These are phyloP conservation scores for Harrya chromipes DNA, from an alignment of 768 basidiomycete genomes.

Conservation along the genomic window DNA sequence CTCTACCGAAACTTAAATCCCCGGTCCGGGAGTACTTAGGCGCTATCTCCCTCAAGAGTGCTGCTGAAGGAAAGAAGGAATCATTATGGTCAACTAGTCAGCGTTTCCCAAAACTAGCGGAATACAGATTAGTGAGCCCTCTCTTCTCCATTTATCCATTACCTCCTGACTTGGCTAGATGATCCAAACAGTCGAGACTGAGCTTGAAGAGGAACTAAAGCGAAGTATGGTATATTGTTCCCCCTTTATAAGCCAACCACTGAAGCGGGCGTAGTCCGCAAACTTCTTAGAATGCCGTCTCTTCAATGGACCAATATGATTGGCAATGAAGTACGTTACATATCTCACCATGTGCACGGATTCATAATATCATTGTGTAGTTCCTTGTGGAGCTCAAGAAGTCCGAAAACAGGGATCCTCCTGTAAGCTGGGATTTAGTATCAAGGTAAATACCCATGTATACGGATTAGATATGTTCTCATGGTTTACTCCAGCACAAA, in stretches of 20 bases:
- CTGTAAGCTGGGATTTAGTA: constrained; percentile 59
- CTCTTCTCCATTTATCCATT: neutral
- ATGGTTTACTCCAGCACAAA: constrained; percentile 56
- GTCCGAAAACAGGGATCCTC: constrained; percentile 44
- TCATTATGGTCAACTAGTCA: constrained; percentile 62
- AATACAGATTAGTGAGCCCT: constrained; percentile 56
- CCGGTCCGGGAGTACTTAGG: constrained; percentile 52
- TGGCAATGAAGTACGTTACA: constrained; percentile 62
- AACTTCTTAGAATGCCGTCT: constrained; percentile 65
- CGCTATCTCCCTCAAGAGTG: constrained; percentile 57
- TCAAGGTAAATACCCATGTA: constrained; percentile 46
- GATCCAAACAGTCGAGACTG: constrained; percentile 63
- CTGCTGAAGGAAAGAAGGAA: constrained; percentile 64
- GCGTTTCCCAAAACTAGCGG: constrained; percentile 53
- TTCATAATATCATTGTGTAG: constrained; percentile 34
- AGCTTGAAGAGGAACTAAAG: constrained; percentile 72
- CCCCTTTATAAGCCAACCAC: neutral
- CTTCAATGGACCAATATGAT: constrained; percentile 64
- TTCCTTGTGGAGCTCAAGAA: constrained; percentile 79
- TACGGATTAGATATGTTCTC: neutral
- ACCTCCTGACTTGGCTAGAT: constrained; percentile 40
- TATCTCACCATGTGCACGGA: neutral
- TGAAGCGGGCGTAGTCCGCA: constrained; percentile 52
- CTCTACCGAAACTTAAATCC: constrained; percentile 62
- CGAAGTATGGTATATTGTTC: constrained; percentile 41